Conservation (phyloP, 441 rosid genomes). For the Pelargonium citronellum region DNA sequence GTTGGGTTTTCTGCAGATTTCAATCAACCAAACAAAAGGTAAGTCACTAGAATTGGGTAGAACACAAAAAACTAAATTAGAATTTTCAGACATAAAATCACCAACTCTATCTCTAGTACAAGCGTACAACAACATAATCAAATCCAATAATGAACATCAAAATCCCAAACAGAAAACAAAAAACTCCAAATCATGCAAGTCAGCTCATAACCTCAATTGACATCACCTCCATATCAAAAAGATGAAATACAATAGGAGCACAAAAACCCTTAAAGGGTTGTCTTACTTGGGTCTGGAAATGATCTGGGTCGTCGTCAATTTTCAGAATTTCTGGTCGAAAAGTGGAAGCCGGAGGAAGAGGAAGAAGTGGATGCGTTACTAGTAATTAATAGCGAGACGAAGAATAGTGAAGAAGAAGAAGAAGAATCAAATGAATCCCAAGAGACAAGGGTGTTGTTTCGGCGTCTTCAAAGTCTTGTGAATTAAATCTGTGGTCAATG, state of each 20-base stretch:
- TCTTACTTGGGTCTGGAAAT: constrained; percentile 44
- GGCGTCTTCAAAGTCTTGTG: constrained; percentile 42
- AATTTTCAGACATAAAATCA: constrained; percentile 14
- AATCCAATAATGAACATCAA: neutral
- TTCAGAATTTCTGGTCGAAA: constrained; percentile 15
- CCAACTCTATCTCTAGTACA: neutral
- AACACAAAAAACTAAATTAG: neutral
- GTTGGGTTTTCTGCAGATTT: constrained; percentile 27
- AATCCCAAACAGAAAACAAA: constrained; percentile 3
- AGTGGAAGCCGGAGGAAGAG: constrained; percentile 13
- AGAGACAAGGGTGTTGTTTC: constrained; percentile 32
- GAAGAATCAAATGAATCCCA: constrained; percentile 26
- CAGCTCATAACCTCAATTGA: constrained; percentile 20
- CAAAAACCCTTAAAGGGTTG: constrained; percentile 26
- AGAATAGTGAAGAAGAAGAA: constrained; percentile 12
- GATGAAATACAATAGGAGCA: constrained; percentile 18
- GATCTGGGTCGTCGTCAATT: constrained; percentile 41
- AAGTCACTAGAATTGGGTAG: constrained; percentile 5
- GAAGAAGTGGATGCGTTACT: constrained; percentile 15
- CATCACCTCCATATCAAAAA: constrained; percentile 22
- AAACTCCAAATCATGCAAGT: constrained; percentile 18
- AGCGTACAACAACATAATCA: constrained; percentile 18
- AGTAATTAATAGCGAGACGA: constrained; percentile 11
- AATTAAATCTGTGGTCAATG: constrained; percentile 57
- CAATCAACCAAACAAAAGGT: constrained; percentile 7